phyloP scores from a whole-genome alignment of 169 alveolate species.

The Amoebophrya sp. region DNA sequence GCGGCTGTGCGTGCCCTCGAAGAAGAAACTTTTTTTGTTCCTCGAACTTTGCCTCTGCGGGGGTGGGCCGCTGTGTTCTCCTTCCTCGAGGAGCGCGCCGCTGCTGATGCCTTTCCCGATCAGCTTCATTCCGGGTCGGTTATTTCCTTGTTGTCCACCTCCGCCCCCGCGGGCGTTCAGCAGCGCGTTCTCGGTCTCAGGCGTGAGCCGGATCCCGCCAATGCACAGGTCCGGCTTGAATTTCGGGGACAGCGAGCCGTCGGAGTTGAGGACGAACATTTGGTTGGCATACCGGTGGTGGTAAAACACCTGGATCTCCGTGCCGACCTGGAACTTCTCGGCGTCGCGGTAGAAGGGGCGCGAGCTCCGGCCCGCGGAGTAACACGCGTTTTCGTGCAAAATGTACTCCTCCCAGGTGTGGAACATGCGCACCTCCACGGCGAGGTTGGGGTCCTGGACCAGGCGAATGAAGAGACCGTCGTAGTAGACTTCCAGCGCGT shows the following conservation, averaged over 20 bases:
- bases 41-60: too few relatives aligned
- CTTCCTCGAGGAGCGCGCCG: too few relatives aligned
- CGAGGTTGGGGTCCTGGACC: not conserved
- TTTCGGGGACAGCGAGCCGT: not conserved
- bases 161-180: too few relatives aligned
- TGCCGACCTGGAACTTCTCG: not conserved
- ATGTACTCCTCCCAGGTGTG: not conserved
- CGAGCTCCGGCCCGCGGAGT: not conserved
- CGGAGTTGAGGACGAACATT: not conserved
- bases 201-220: not conserved
- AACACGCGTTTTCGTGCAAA: not conserved
- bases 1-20: not conserved
- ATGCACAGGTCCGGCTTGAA: constrained; percentile 7
- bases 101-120: too few relatives aligned
- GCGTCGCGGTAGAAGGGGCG: constrained; percentile 4
- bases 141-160: too few relatives aligned
- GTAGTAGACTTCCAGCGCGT: not conserved
- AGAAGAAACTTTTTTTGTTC: not conserved
- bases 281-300: constrained; percentile 14
- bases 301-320: not conserved
- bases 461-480: not conserved
- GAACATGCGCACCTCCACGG: constrained; percentile 3
- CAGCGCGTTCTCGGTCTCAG: not conserved
- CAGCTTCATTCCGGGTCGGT: too few relatives aligned
- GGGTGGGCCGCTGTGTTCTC: too few relatives aligned